Conservation (phyloP, 2,329 filamentous ascomycete genomes). For the Exophiala oligosperma region DNA sequence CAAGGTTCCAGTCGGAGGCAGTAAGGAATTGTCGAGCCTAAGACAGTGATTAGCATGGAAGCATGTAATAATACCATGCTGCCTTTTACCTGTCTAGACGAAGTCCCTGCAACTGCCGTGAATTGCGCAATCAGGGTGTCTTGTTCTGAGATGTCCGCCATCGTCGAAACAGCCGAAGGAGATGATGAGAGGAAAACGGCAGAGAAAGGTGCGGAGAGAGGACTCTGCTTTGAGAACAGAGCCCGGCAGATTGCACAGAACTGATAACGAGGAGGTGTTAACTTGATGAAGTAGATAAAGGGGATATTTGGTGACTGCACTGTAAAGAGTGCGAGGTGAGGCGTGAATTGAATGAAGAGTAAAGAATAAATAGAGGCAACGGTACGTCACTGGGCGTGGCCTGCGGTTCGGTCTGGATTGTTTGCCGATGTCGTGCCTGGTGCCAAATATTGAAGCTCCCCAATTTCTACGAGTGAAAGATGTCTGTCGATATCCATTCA, state of each 20-base stretch:
- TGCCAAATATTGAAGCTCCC: not conserved
- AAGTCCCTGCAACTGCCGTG: constrained; percentile 56
- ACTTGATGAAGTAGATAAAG: constrained; percentile 7
- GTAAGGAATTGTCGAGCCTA: constrained; percentile 69
- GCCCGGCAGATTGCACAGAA: too few relatives aligned
- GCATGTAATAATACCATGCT: not conserved
- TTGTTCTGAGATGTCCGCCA: constrained; percentile 28
- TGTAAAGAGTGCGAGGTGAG: not conserved
- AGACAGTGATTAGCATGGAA: constrained; percentile 2
- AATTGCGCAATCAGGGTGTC: constrained; percentile 54
- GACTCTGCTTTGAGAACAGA: not conserved
- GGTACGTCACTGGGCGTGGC: constrained; percentile 1
- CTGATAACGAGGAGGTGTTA: not conserved
- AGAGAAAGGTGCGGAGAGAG: not conserved
- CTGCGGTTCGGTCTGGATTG: not conserved
- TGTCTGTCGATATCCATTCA: too few relatives aligned
- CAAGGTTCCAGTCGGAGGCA: constrained; percentile 66
- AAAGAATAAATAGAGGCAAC: not conserved
- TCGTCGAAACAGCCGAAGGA: constrained; percentile 19
- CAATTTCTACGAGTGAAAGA: not conserved
- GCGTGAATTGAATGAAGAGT: not conserved
- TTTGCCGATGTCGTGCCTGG: not conserved
- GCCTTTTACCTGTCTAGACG: constrained; percentile 47
- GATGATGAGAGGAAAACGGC: constrained; percentile 11
- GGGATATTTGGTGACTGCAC: not conserved